Percentiles rank a stretch among this genome's conserved stretches.
phyloP scores from a whole-genome alignment of 1,139 yeast species.

The Neolecta irregularis region DNA sequence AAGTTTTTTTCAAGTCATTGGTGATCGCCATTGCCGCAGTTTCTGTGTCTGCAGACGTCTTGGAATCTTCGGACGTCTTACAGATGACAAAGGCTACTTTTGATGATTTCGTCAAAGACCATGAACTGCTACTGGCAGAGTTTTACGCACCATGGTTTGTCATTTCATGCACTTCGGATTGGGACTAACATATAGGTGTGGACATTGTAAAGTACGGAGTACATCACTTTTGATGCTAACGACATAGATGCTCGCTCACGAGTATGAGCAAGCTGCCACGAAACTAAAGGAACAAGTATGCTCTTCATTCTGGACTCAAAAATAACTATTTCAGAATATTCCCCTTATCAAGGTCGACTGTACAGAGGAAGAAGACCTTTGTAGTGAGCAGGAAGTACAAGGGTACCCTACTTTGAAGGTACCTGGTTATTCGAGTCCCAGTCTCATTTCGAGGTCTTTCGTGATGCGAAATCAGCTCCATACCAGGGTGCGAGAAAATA shows the following conservation, averaged over 20 bases:
- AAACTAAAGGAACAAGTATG: slow-evolving; percentile 36
- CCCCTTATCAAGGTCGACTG: slow-evolving; percentile 87
- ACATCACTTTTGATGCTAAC: too few relatives aligned
- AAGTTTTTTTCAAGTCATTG: too few relatives aligned
- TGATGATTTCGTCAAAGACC: slow-evolving; percentile 46
- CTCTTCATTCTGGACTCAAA: not conserved
- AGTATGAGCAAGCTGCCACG: slow-evolving; percentile 75
- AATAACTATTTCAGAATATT: slow-evolving; percentile 28
- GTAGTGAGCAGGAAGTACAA: slow-evolving; percentile 55
- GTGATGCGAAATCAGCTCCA: slow-evolving; percentile 37
- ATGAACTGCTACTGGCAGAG: slow-evolving; percentile 79
- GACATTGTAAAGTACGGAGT: slow-evolving; percentile 90
- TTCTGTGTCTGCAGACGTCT: not conserved
- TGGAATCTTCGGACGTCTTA: slow-evolving; percentile 58
- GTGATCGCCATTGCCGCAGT: too few relatives aligned
- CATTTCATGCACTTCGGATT: slow-evolving; percentile 14
- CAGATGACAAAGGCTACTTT: slow-evolving; percentile 42
- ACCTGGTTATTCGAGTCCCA: not conserved
- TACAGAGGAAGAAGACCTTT: slow-evolving; percentile 68
- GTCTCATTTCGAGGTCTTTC: slow-evolving; percentile 33
- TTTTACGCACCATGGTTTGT: slow-evolving; percentile 91
- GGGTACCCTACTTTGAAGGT: slow-evolving; percentile 84
- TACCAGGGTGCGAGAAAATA: slow-evolving; percentile 79
- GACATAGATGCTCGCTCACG: slow-evolving; percentile 93
- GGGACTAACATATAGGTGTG: slow-evolving; percentile 23